A percentile compares a stretch with the other conserved stretches of the same genome.
Evolutionary conservation across 345 rosid genomes (phyloP).

Genomic region (Gynandropsis gynandra): DNA sequence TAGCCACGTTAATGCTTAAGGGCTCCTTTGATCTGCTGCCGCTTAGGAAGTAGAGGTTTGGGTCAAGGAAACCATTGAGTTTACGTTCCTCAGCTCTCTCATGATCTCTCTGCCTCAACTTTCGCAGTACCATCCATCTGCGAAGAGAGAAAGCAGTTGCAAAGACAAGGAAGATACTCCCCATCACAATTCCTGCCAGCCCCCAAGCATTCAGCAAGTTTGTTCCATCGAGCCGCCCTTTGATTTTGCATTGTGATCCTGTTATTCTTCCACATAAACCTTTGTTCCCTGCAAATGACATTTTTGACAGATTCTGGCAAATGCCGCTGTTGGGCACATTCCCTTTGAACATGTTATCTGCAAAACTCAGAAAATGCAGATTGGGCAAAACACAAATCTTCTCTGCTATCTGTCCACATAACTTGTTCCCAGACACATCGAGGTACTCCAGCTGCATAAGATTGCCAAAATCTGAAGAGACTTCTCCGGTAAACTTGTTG

Average conservation of each 20-base stretch:
- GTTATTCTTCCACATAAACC: constrained; percentile 44
- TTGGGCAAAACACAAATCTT: constrained; percentile 41
- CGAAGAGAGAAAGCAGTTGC: constrained; percentile 31
- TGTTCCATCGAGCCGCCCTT: constrained; percentile 25
- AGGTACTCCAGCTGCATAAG: constrained; percentile 57
- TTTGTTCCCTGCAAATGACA: constrained; percentile 49
- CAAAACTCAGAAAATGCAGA: constrained; percentile 43
- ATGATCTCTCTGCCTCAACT: constrained; percentile 32
- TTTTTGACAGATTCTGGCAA: constrained; percentile 46
- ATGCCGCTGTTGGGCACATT: constrained; percentile 50
- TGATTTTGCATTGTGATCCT: constrained; percentile 44
- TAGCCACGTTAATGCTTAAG: constrained; percentile 75
- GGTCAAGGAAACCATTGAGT: constrained; percentile 42
- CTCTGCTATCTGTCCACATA: constrained; percentile 61
- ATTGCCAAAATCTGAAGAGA: constrained; percentile 56
- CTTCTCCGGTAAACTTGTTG: constrained; percentile 49
- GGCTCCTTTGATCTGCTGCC: constrained; percentile 83
- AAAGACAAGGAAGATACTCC: constrained; percentile 31
- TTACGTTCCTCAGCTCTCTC: constrained; percentile 49
- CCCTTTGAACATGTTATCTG: constrained; percentile 55
- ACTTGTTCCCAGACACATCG: constrained; percentile 51
- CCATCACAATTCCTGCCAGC: constrained; percentile 41
- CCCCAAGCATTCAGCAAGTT: constrained; percentile 42
- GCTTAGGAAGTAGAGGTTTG: constrained; percentile 49
- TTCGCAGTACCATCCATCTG: constrained; percentile 36